Percentiles rank a stretch among this genome's conserved stretches.
These are phyloP conservation scores for Miscanthus sacchariflorus DNA, from an alignment of 202 grass and related monocot species.

Conservation along the genomic window DNA sequence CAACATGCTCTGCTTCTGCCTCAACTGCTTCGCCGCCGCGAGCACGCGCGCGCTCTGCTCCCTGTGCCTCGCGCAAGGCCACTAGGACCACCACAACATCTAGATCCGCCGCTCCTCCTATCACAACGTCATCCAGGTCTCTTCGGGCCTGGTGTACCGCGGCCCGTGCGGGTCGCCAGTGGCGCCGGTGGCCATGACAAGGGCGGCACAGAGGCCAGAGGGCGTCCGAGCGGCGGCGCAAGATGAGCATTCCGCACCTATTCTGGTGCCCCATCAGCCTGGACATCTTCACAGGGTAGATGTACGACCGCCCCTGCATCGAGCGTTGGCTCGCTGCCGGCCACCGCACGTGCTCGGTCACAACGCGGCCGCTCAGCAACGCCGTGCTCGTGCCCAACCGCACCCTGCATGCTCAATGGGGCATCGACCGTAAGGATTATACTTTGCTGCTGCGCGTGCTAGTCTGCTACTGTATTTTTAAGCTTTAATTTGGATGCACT, in stretches of 20 bases:
- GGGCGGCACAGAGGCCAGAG: no score
- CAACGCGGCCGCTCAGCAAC: conserved; percentile 70
- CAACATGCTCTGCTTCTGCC: conserved; percentile 72
- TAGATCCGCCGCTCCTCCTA: conserved; percentile 95
- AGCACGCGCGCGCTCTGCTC: conserved; percentile 76
- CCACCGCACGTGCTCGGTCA: conserved; percentile 90
- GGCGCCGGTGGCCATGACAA: no score
- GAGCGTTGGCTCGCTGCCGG: conserved; percentile 87
- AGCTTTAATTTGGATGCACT: no score
- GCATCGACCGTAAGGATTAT: no score
- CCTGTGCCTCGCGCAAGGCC: conserved; percentile 65
- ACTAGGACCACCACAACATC: conserved; percentile 63
- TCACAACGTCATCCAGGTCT: conserved; percentile 88
- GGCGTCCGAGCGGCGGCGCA: neutral
- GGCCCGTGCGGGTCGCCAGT: no score
- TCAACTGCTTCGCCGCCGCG: conserved; percentile 65
- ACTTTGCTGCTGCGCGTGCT: no score
- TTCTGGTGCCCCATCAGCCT: conserved; percentile 96
- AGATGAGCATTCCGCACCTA: conserved; percentile 91
- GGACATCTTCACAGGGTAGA: conserved; percentile 90
- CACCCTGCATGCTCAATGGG: conserved; percentile 46
- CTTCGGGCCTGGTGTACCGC: no score
- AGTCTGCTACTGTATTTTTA: no score
- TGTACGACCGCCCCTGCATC: conserved; percentile 85
- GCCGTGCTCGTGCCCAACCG: conserved; percentile 57